phyloP scores from a whole-genome alignment of 495 filamentous ascomycete genomes.

The Trichoderma parareesei region DNA sequence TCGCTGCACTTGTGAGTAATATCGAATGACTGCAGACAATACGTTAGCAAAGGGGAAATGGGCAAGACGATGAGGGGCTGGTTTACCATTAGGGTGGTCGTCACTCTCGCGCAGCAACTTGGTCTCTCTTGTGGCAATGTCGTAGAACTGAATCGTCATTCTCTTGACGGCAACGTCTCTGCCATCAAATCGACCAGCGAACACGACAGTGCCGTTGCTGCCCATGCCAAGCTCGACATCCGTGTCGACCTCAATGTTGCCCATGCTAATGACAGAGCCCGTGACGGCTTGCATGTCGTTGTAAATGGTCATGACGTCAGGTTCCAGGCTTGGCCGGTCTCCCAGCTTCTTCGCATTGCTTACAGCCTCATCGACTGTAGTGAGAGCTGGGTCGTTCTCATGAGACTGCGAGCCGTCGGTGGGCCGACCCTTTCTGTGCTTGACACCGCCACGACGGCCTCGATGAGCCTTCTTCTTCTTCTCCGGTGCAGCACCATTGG shows the following conservation, averaged over 20 bases:
- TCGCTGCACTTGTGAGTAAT: conserved; percentile 82
- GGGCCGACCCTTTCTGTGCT: conserved; percentile 55
- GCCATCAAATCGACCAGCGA: conserved; percentile 77
- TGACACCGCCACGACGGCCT: conserved; percentile 72
- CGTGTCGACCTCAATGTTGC: conserved; percentile 63
- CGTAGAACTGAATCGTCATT: conserved; percentile 90
- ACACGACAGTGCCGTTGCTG: conserved; percentile 81
- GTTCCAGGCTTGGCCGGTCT: conserved; percentile 43
- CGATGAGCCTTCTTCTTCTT: conserved; percentile 75
- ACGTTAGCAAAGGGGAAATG: background rate
- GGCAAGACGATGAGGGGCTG: conserved; percentile 17
- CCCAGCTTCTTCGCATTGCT: conserved; percentile 37
- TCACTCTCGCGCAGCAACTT: conserved; percentile 85
- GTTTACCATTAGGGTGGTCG: conserved; percentile 72
- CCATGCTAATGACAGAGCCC: conserved; percentile 57
- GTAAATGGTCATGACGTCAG: conserved; percentile 44
- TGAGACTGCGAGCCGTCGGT: conserved; percentile 32
- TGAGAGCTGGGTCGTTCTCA: conserved; percentile 30
- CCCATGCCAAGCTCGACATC: conserved; percentile 68
- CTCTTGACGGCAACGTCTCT: conserved; percentile 92
- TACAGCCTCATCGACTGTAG: conserved; percentile 36
- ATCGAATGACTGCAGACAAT: conserved; percentile 67
- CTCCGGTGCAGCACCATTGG: conserved; percentile 13
- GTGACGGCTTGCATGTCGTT: conserved; percentile 47
- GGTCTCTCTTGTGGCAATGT: conserved; percentile 91